A percentile compares a stretch with the other conserved stretches of the same genome.
phyloP scores from a whole-genome alignment of 106 monocot species.

The Platanthera guangdongensis region DNA sequence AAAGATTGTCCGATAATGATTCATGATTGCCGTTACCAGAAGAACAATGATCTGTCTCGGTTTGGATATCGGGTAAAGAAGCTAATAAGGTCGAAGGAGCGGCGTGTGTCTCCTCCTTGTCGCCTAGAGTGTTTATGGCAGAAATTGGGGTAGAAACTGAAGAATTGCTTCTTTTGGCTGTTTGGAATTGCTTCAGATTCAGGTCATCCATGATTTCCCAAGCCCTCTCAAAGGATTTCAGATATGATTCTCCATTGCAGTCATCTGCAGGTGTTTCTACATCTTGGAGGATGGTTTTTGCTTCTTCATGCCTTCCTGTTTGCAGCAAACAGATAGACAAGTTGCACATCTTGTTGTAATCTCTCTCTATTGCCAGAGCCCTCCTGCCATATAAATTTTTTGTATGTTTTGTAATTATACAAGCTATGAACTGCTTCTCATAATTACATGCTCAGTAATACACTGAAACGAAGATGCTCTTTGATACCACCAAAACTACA shows the following conservation, averaged over 20 bases:
- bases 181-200: not conserved
- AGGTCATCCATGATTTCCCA: constrained; percentile 78
- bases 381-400: constrained; percentile 10
- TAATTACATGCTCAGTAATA: not conserved
- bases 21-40: not conserved
- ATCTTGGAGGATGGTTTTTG: constrained; percentile 62
- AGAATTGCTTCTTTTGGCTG: not conserved
- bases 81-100: not conserved
- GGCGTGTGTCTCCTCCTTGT: not conserved
- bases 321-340: constrained; percentile 90
- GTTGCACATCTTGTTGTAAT: constrained; percentile 99
- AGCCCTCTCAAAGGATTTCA: constrained; percentile 82
- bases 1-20: not conserved
- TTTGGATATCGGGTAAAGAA: not conserved
- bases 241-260: constrained; percentile 72
- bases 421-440: not conserved
- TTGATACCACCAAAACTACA: not conserved
- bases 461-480: not conserved
- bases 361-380: constrained; percentile 64
- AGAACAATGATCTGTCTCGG: too few species aligned
- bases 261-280: constrained; percentile 45
- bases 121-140: too few species aligned
- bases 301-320: constrained; percentile 71
- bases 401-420: not conserved
- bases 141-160: not conserved